Evolutionary conservation across 192 early-diverging fungal species (phyloP), one percentile per base, ranked within the genome.

Genomic region (Dissophora globulifera): DNA sequence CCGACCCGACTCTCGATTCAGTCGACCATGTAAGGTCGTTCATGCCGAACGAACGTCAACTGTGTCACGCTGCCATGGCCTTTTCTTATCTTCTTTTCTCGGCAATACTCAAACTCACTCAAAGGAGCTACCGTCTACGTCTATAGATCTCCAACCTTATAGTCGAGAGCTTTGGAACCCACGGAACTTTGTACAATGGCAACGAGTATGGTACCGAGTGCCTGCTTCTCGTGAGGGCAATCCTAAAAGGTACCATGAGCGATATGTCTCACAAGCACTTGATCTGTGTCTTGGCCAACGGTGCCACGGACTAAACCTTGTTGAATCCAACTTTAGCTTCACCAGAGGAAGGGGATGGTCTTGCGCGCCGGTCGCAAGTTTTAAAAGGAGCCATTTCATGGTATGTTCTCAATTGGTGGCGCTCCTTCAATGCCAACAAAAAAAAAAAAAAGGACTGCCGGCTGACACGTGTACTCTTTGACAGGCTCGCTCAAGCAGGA

Each of bases 171-270:
- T 31, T 76, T 19, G 42, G 27, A 11, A 35, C 23, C 0, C 33
- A 55, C 26, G 58, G 31, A 26, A 27, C 51, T 2, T 32, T 26
- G 10, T 30, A 45, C 19, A 43, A 49, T 2, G 17, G 26, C 15
- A 38, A 22, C 13, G 52, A 67, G 22, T 47, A 60, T 19, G 63
- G 45, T 0, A 15, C 56, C 11, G 50, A 61, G 13, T 50, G 58
- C 1, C 35, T 67, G 16, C 27, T 30, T 15, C 49, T 76, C 38
- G 45, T 76, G 22, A 27, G 58, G 19, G 72, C 64, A 15, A 50
- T 76, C 19, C 35, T 76, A 3, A 35, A 55, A 67, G 72, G 72
- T 76, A 56, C 2, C 43, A n/a, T n/a, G n/a, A n/a, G n/a, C n/a
- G n/a, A n/a, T n/a, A n/a, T n/a, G n/a, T n/a, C n/a, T n/a, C n/a